These are phyloP conservation scores for Ustilago shanxiensis DNA, from an alignment of 1,284 basidiomycete genomes.

Conservation along the genomic window DNA sequence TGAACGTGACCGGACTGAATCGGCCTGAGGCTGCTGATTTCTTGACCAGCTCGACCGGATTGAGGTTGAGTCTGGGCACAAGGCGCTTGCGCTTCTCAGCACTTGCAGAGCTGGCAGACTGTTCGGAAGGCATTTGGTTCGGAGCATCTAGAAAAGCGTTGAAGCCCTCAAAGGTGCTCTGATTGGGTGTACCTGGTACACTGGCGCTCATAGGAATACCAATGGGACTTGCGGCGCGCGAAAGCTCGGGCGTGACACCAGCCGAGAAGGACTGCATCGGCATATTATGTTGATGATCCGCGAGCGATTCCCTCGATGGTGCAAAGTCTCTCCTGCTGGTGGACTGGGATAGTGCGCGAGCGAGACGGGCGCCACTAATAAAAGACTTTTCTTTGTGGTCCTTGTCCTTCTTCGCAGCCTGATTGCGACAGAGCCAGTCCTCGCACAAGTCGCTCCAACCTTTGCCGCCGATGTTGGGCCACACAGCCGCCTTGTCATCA, in stretches of 20 bases:
- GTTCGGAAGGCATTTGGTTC: background rate
- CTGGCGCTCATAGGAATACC: constrained; percentile 35
- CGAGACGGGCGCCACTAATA: constrained; percentile 42
- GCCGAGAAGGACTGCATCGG: constrained; percentile 32
- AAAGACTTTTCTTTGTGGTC: constrained; percentile 34
- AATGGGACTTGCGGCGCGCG: constrained; percentile 46
- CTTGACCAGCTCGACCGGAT: constrained; percentile 25
- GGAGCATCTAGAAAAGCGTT: constrained; percentile 6
- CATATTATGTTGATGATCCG: constrained; percentile 16
- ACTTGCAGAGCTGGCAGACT: background rate
- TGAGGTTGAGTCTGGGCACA: constrained; percentile 43
- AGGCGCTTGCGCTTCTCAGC: constrained; percentile 30
- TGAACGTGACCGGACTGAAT: constrained; percentile 29
- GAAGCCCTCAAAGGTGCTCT: constrained; percentile 39
- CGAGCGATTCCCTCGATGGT: constrained; percentile 15
- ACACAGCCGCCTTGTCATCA: constrained; percentile 26
- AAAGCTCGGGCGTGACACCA: constrained; percentile 46
- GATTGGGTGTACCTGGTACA: constrained; percentile 43
- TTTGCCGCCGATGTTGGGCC: constrained; percentile 53
- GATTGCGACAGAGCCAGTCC: constrained; percentile 69
- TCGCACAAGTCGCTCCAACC: constrained; percentile 71
- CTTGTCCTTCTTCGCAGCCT: constrained; percentile 30
- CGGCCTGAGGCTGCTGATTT: constrained; percentile 28
- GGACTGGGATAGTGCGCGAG: constrained; percentile 38
- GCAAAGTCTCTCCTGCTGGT: constrained; percentile 28